phyloP scores from a whole-genome alignment of 2,329 filamentous ascomycete genomes.

The Alternaria sp. region DNA sequence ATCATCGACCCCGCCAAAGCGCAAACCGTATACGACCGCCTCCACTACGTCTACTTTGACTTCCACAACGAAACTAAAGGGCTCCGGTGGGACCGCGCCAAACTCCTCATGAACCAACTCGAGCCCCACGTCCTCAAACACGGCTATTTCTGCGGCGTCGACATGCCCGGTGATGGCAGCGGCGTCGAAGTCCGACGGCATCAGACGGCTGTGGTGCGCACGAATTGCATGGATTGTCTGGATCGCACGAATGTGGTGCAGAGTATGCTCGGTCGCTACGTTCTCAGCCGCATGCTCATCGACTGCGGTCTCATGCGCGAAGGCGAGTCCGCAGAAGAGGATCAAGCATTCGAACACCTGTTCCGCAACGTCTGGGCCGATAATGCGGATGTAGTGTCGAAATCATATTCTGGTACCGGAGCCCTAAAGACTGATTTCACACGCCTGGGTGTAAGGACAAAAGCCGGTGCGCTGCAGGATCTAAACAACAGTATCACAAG shows the following conservation, averaged over 20 bases:
- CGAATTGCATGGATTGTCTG: conserved; percentile 99
- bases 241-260: conserved; percentile 98
- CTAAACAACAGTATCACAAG: conserved; percentile 85
- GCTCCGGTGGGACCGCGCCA: conserved; percentile 88
- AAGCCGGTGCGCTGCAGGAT: conserved; percentile 83
- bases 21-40: conserved; percentile 73
- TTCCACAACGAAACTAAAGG: conserved; percentile 98
- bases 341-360: conserved; percentile 81
- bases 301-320: conserved; percentile 80
- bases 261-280: conserved; percentile 92
- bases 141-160: conserved; percentile 90
- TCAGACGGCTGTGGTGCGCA: conserved; percentile 90
- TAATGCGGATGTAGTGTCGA: conserved; percentile 94
- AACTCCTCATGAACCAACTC: conserved; percentile 83
- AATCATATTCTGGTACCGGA: conserved; percentile 91
- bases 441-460: conserved; percentile 87
- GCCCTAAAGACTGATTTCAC: conserved; percentile 99
- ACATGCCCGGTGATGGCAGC: conserved; percentile 77
- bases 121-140: conserved; percentile 77
- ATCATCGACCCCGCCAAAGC: conserved; percentile 70
- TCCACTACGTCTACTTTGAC: conserved; percentile 98
- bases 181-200: conserved; percentile 78
- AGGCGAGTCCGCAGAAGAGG: conserved; percentile 80
- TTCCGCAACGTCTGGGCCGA: conserved; percentile 99
- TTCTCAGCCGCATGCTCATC: conserved; percentile 84